These are phyloP conservation scores for Coemansia aciculifera DNA, from an alignment of 192 early-diverging fungal species.

Conservation along the genomic window DNA sequence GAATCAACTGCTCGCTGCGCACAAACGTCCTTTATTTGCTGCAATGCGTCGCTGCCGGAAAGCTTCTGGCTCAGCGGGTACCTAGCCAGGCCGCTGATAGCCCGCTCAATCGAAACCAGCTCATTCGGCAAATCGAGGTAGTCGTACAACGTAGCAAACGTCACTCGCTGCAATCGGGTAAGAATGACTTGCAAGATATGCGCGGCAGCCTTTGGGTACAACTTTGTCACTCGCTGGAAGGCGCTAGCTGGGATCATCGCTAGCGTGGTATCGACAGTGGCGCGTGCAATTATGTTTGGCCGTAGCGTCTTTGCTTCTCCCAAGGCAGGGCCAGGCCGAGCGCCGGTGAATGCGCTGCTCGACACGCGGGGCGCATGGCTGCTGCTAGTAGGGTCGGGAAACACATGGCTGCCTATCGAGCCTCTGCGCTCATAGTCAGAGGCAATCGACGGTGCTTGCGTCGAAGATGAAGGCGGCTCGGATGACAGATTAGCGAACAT, in stretches of 20 bases:
- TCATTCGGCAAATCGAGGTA: slow-evolving; percentile 88
- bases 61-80: slow-evolving; percentile 22
- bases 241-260: slow-evolving; percentile 93
- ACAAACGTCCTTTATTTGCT: slow-evolving; percentile 15
- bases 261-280: slow-evolving; percentile 85
- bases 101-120: slow-evolving; percentile 80
- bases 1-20: neutral
- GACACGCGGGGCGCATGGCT: neutral
- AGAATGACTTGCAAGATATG: slow-evolving; percentile 96
- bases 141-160: slow-evolving; percentile 83
- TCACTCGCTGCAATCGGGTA: slow-evolving; percentile 93
- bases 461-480: neutral
- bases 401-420: neutral
- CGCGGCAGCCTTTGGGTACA: slow-evolving; percentile 89
- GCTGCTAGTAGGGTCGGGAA: neutral
- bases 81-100: slow-evolving; percentile 70
- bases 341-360: neutral
- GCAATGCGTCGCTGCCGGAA: slow-evolving; percentile 18
- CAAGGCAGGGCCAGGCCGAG: neutral
- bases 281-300: slow-evolving; percentile 80
- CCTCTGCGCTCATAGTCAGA: neutral
- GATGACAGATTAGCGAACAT: neutral
- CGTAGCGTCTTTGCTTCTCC: slow-evolving; percentile 50
- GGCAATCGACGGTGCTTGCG: neutral
- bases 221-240: slow-evolving; percentile 83